A percentile compares a stretch with the other conserved stretches of the same genome.
These are phyloP conservation scores for Penicillium italicum DNA, from an alignment of 2,329 filamentous ascomycete species.

Conservation along the genomic window DNA sequence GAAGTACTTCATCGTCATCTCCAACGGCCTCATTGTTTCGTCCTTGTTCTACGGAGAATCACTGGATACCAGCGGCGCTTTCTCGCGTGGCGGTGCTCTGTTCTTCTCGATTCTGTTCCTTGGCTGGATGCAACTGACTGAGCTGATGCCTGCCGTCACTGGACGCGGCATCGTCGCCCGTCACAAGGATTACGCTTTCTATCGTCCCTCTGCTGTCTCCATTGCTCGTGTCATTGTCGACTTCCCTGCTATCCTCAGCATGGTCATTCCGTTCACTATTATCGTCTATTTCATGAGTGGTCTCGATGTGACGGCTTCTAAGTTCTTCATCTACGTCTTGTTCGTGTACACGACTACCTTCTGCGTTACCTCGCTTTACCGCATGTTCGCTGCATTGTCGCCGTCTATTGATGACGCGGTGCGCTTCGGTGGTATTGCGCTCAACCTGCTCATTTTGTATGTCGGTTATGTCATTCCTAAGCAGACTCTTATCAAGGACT, in stretches of 20 bases:
- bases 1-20: slow-evolving; percentile 74
- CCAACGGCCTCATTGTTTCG: slow-evolving; percentile 70
- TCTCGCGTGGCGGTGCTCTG: slow-evolving; percentile 59
- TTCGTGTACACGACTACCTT: slow-evolving; percentile 63
- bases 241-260: slow-evolving; percentile 57
- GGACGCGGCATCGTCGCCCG: slow-evolving; percentile 67
- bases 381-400: slow-evolving; percentile 63
- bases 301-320: slow-evolving; percentile 56
- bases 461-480: slow-evolving; percentile 68
- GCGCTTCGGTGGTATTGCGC: slow-evolving; percentile 57
- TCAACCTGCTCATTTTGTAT: slow-evolving; percentile 62
- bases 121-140: slow-evolving; percentile 69
- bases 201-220: slow-evolving; percentile 63
- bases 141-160: slow-evolving; percentile 72
- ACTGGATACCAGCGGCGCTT: slow-evolving; percentile 58
- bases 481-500: slow-evolving; percentile 54
- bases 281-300: slow-evolving; percentile 65
- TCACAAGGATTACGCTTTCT: slow-evolving; percentile 66
- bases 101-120: slow-evolving; percentile 68
- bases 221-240: slow-evolving; percentile 62
- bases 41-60: slow-evolving; percentile 71
- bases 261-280: slow-evolving; percentile 59
- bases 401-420: slow-evolving; percentile 64
- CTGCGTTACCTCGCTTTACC: slow-evolving; percentile 61
- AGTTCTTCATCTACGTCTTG: slow-evolving; percentile 65